Evolutionary conservation across 2,329 filamentous ascomycete species (phyloP), one percentile per base, ranked within the genome.

Genomic region (Apiospora sp.): DNA sequence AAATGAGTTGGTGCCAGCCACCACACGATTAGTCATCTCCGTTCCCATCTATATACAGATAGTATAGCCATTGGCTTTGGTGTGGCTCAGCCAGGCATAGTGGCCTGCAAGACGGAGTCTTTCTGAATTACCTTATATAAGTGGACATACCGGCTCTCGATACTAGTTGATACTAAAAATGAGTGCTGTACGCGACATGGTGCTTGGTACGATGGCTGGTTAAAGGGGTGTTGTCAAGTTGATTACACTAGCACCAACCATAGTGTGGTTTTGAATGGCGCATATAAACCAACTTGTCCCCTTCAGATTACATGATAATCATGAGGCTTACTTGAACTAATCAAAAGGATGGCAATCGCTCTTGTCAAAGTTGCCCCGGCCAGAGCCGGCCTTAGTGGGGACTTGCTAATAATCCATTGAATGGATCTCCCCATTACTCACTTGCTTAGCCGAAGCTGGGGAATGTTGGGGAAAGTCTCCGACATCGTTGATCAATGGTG

Each of bases 391-490:
- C 13, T 64, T 37, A 64, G 58, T 41, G 58, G 58, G 22, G 58
- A 41, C 58, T 4, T 14, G 12, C 58, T 12, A n/a, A 49, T 30
- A 30, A 37, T 37, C 16, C 6, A 34, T 37, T 61, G 54, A 37
- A 61, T 61, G 54, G 54, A 37, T 37, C 54, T 61, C 16, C 54
- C 54, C 54, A 61, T 34, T 19, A 58, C 54, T 58, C 34, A 19
- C 34, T 37, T n/a, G 58, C 58, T 41, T 64, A 64, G 58, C 58
- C 58, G 22, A 64, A 41, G 58, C 58, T 41, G 58, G 58, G 58
- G 58, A 64, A 41, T 64, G 58, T 64, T 41, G 58, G 58, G 58
- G 58, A 24, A 64, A 19, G 37, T 61, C 58, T 64, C 34, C 58
- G 41, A 64, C 58, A 14, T n/a, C 30, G 3, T 14, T 34, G 16